Evolutionary conservation across 441 rosid species (phyloP).

Genomic region (Euphorbia celastroides): DNA sequence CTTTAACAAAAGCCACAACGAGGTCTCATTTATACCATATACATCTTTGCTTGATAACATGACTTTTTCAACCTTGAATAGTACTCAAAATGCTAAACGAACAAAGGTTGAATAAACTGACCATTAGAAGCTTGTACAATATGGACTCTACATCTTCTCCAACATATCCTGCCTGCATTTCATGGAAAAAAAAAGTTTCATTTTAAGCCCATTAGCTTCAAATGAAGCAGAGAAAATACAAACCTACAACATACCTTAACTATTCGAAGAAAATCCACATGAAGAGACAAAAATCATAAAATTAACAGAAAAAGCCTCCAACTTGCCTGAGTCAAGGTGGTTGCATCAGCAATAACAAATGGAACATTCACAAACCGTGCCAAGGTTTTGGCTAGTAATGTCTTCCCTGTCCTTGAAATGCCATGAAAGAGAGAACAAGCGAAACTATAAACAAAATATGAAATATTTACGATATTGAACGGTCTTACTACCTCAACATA

Average conservation of each 20-base stretch:
- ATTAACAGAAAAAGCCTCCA: constrained; percentile 9
- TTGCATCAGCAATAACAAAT: constrained; percentile 93
- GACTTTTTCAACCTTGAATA: neutral
- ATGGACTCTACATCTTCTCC: constrained; percentile 99
- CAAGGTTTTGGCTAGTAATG: constrained; percentile 93
- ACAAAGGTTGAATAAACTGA: constrained; percentile 21
- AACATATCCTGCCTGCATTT: constrained; percentile 93
- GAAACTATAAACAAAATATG: constrained; percentile 22
- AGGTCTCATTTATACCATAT: neutral
- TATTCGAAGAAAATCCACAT: neutral
- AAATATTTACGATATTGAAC: neutral
- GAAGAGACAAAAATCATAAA: neutral
- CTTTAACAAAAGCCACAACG: neutral
- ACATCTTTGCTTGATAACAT: neutral
- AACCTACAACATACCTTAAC: neutral
- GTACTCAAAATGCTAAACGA: constrained; percentile 5
- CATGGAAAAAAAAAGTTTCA: neutral
- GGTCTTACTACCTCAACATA: neutral
- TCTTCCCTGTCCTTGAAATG: constrained; percentile 92
- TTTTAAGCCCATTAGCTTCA: neutral
- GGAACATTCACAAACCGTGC: constrained; percentile 99
- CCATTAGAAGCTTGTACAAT: constrained; percentile 88
- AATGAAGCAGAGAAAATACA: neutral
- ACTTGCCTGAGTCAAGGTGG: constrained; percentile 96
- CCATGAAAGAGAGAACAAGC: constrained; percentile 26